Evolutionary conservation across 1,284 basidiomycete genomes (phyloP), one percentile per base, ranked within the genome.

Genomic region (Gastroboletus turbinatus): DNA sequence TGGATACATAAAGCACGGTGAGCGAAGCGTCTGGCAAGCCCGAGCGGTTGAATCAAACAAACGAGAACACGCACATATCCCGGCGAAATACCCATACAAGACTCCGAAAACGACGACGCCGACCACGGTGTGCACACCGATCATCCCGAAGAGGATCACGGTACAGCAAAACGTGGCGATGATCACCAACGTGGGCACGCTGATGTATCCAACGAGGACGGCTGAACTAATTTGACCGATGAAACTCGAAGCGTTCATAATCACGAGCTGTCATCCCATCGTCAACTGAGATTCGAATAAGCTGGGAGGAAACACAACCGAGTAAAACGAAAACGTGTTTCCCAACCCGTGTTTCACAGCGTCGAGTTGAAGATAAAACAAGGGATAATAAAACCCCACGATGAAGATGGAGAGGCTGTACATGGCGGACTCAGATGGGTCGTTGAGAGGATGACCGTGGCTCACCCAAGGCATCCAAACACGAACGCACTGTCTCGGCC

Each of bases 71-170:
- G 46, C 46, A 77, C 77, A 71, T 19, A 65, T 61, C 5, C 79
- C 78, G 1, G 75, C 69, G 55, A 74, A 75, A 36, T 76, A 69
- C 0, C 78, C 79, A 60, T 72, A 78, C 9, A 57, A 43, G 25
- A 73, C 25, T 5, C 68, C 70, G 40, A 74, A 64, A 2, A 59
- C 51, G n/a, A 73, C 61, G 40, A 72, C 51, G 14, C 70, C 66
- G 0, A 46, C 53, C 0, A 63, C 42, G 5, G 61, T 73, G 36
- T 55, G 58, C 23, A 74, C 52, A 3, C 67, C 69, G 8, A 61
- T 62, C 70, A 73, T 65, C 17, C 73, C 63, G 42, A 72, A 65
- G 27, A 70, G 61, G 23, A 66, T 35, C 11, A 58, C 42, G 25
- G 52, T 61, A 10, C 76, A 75, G 16, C 72, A 70, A 54, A 74